phyloP scores from a whole-genome alignment of 148 eudicot genomes.

The Chenopodium quinoa region DNA sequence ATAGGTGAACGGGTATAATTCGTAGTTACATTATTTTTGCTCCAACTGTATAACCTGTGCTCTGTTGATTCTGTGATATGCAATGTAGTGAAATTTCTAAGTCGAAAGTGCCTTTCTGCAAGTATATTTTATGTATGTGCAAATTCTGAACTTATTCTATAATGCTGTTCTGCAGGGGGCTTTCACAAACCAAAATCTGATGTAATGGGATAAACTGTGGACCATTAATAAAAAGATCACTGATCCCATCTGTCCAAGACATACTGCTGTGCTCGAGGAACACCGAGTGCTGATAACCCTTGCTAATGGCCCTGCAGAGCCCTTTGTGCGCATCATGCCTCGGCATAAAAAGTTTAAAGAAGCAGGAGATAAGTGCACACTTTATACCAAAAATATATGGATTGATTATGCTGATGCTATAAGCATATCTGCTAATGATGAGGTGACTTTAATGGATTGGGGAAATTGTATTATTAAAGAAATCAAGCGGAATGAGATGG shows the following conservation, averaged over 20 bases:
- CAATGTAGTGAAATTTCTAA: too few relatives aligned
- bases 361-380: constrained; percentile 76
- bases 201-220: constrained; percentile 99
- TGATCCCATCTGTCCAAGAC: constrained; percentile 92
- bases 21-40: not conserved
- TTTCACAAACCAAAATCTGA: constrained; percentile 83
- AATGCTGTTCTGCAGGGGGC: constrained; percentile 62
- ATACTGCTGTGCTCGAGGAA: constrained; percentile 76
- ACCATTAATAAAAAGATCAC: constrained; percentile 82
- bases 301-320: constrained; percentile 70
- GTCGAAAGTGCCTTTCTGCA: too few relatives aligned
- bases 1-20: constrained; percentile 75
- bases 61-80: not conserved
- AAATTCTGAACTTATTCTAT: not conserved
- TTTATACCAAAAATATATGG: constrained; percentile 71
- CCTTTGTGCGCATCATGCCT: constrained; percentile 66
- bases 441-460: constrained; percentile 94
- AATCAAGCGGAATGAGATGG: constrained; percentile 58
- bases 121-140: too few relatives aligned
- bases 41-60: not conserved
- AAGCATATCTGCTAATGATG: constrained; percentile 63
- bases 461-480: constrained; percentile 85
- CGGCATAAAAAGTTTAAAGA: constrained; percentile 81
- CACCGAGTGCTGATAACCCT: constrained; percentile 59
- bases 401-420: constrained; percentile 75